Evolutionary conservation across 192 early-diverging fungal species (phyloP).

Genomic region (Diversispora eburnea): DNA sequence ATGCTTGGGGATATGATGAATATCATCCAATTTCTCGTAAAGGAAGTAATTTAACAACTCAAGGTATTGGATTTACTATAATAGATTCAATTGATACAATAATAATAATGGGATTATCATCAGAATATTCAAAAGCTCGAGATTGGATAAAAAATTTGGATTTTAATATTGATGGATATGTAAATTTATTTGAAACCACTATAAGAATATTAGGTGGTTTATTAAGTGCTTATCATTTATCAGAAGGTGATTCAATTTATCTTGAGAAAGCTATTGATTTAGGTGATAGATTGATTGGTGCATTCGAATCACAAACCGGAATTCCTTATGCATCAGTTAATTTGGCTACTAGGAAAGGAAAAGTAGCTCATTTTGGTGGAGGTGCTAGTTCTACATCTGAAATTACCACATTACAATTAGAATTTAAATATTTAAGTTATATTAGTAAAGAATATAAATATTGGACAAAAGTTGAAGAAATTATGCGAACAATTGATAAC

Average conservation of each 20-base stretch:
- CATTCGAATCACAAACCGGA: slow-evolving; percentile 63
- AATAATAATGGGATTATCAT: slow-evolving; percentile 66
- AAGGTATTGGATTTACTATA: slow-evolving; percentile 72
- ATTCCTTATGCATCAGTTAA: slow-evolving; percentile 67
- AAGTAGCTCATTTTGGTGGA: slow-evolving; percentile 44
- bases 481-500: slow-evolving; percentile 48
- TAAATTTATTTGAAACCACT: slow-evolving; percentile 82
- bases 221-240: slow-evolving; percentile 75
- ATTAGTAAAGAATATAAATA: slow-evolving; percentile 74
- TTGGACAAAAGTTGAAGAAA: slow-evolving; percentile 65
- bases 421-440: slow-evolving; percentile 79
- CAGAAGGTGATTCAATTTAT: slow-evolving; percentile 59
- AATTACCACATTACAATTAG: slow-evolving; percentile 80
- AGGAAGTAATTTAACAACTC: slow-evolving; percentile 60
- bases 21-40: slow-evolving; percentile 67
- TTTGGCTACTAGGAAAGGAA: slow-evolving; percentile 43
- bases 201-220: slow-evolving; percentile 85
- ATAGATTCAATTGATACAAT: slow-evolving; percentile 86
- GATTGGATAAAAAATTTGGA: slow-evolving; percentile 59
- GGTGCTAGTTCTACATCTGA: slow-evolving; percentile 67
- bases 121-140: slow-evolving; percentile 70
- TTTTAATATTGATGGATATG: slow-evolving; percentile 64
- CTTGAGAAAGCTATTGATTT: slow-evolving; percentile 72
- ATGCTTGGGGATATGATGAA: slow-evolving; percentile 85
- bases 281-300: slow-evolving; percentile 65